phyloP scores from a whole-genome alignment of 768 basidiomycete species.

The Leucocoprinus leucothites region DNA sequence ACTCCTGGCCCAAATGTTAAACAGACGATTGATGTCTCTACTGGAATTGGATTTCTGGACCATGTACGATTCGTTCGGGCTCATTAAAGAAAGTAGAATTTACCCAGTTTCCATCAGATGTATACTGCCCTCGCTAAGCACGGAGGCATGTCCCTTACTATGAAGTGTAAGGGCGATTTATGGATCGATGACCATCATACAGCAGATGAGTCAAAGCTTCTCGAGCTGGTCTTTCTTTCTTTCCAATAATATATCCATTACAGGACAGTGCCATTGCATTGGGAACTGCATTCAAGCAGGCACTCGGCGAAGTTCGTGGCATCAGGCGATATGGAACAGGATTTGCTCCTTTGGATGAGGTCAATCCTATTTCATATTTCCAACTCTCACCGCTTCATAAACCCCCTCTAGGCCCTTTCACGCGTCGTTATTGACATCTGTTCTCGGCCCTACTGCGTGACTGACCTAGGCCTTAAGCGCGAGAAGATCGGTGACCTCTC shows the following conservation, averaged over 20 bases:
- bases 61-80: slow-evolving; percentile 58
- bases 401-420: slow-evolving; percentile 70
- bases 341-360: slow-evolving; percentile 96
- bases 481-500: slow-evolving; percentile 95
- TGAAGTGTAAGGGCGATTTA: slow-evolving; percentile 93
- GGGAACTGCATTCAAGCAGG: slow-evolving; percentile 90
- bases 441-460: slow-evolving; percentile 93
- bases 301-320: slow-evolving; percentile 90
- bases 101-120: slow-evolving; percentile 59
- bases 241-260: slow-evolving; percentile 30
- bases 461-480: slow-evolving; percentile 81
- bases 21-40: slow-evolving; percentile 82
- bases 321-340: slow-evolving; percentile 95
- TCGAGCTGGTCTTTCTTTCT: not conserved
- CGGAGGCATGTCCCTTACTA: slow-evolving; percentile 84
- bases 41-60: slow-evolving; percentile 98
- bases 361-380: slow-evolving; percentile 24
- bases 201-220: slow-evolving; percentile 71
- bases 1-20: slow-evolving; percentile 53
- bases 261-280: slow-evolving; percentile 89
- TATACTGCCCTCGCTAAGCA: slow-evolving; percentile 97
- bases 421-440: slow-evolving; percentile 98
- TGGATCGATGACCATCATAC: slow-evolving; percentile 99
- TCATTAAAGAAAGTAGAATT: not conserved
- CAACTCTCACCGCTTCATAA: slow-evolving; percentile 8